A percentile compares a stretch with the other conserved stretches of the same genome.
These are phyloP conservation scores for Trichothecium sympodiale DNA, from an alignment of 2,329 filamentous ascomycete species.

Conservation along the genomic window DNA sequence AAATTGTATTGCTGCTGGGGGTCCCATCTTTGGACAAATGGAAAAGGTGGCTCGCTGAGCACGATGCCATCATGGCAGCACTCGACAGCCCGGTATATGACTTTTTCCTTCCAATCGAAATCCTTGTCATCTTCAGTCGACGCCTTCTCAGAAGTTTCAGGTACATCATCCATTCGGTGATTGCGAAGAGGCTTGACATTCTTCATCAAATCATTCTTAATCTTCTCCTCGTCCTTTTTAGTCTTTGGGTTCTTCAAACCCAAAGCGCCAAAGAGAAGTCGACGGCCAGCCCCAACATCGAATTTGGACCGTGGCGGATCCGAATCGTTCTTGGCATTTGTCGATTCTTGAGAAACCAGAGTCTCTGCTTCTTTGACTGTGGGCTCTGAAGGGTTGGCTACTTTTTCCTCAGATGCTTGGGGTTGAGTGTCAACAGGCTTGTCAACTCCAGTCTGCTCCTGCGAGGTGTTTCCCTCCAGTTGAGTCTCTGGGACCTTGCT, in stretches of 20 bases:
- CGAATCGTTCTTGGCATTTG: constrained; percentile 6
- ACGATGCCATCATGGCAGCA: constrained; percentile 61
- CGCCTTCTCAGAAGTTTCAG: constrained; percentile 6
- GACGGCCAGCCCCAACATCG: constrained; percentile 48
- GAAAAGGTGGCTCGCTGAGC: constrained; percentile 72
- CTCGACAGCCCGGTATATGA: constrained; percentile 71
- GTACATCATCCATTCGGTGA: constrained; percentile 16
- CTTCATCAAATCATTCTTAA: constrained; percentile 49
- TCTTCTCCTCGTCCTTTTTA: constrained; percentile 54
- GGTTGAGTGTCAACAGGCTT: too few species aligned
- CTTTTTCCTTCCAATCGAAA: constrained; percentile 62
- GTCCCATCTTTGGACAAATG: constrained; percentile 86
- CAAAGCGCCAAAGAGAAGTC: constrained; percentile 62
- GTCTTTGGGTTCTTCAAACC: constrained; percentile 58
- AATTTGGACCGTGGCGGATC: constrained; percentile 6
- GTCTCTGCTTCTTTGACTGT: constrained; percentile 1
- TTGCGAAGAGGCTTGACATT: constrained; percentile 32
- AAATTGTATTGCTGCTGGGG: constrained; percentile 46
- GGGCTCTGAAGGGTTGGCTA: too few species aligned
- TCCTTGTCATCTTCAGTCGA: constrained; percentile 3
- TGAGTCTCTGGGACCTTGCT: background rate
- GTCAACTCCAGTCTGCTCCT: background rate
- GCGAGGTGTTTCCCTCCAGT: background rate
- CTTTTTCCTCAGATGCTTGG: too few species aligned
- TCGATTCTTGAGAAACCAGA: background rate